Evolutionary conservation across 805 yeast species (phyloP), one percentile per base, ranked within the genome.

Genomic region (Sugiyamaella floridensis): DNA sequence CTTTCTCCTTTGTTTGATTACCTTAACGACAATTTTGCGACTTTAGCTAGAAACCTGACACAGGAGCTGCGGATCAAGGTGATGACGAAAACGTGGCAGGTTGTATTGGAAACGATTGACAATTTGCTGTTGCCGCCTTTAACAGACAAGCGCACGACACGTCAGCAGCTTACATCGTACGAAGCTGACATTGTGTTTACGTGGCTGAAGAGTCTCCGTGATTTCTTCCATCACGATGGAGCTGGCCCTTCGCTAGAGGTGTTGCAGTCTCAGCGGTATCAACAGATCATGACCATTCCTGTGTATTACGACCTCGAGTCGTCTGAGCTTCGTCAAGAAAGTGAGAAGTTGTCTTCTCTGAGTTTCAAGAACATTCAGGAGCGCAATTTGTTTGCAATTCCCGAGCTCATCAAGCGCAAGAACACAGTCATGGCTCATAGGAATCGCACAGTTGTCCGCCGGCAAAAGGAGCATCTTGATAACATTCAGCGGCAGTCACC

Each of bases 71-170:
- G 85, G 15, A 63, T 78, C 49, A 77, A 79, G 57, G 86, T 87
- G 0, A 85, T 88, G 86, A 62, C 83, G 0, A 84, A 83, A 49
- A 80, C 92, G 0, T 92, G 98, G 98, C 70, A 72, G n/a, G 81
- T 81, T 11, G 81, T 89, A 1, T 71, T 92, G 7, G 68, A 73
- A 2, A 75, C 82, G 20, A 85, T 92, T 0, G 96, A 89, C 61
- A 76, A 75, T 40, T 70, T 92, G 15, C 65, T 89, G 3, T 68
- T 92, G 5, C 98, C 98, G 0, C 80, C 86, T 18, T 66, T 89
- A 29, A 67, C 74, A 7, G 68, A 66, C 6, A 65, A 60, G 41
- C 58, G 66, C 2, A 71, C 74, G 19, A 54, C 61, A 1, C 71
- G 70, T 52, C 64, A 67, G 44, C 78, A 79, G 15, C 67, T 88